Conservation (phyloP, 1,284 basidiomycete genomes). For the Polyporus tsugae region DNA sequence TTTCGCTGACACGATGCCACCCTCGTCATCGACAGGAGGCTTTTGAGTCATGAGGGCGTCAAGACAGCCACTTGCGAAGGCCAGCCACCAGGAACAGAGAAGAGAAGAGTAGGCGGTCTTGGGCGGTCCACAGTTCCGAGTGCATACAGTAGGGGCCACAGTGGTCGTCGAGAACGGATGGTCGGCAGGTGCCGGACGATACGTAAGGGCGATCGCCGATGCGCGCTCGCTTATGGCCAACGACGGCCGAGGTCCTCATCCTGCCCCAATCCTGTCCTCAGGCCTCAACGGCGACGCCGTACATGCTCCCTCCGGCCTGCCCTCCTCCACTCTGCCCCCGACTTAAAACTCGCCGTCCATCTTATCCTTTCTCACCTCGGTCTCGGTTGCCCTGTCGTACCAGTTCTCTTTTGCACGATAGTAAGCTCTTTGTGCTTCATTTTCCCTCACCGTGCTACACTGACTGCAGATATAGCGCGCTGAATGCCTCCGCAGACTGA, state of each 20-base stretch:
- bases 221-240: slow-evolving; percentile 3
- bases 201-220: slow-evolving; percentile 26
- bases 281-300: slow-evolving; percentile 7
- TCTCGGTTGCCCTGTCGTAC: not conserved
- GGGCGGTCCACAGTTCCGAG: not conserved
- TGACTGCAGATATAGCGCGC: not conserved
- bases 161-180: too few relatives aligned
- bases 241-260: not conserved
- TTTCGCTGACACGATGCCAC: not conserved
- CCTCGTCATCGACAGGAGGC: not conserved
- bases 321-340: not conserved
- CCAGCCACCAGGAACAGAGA: not conserved
- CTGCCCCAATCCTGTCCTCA: not conserved
- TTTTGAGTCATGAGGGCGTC: not conserved
- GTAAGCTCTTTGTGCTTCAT: not conserved
- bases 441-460: not conserved
- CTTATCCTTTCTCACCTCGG: not conserved
- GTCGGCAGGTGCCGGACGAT: slow-evolving; percentile 20
- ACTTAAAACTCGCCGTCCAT: not conserved
- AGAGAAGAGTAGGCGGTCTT: not conserved
- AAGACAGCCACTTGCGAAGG: not conserved
- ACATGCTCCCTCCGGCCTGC: slow-evolving; percentile 13
- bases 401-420: not conserved
- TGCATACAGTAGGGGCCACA: too few relatives aligned
- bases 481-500: slow-evolving; percentile 49